These are phyloP conservation scores for Geotrichum klebahnii DNA, from an alignment of 1,139 yeast species.

Conservation along the genomic window DNA sequence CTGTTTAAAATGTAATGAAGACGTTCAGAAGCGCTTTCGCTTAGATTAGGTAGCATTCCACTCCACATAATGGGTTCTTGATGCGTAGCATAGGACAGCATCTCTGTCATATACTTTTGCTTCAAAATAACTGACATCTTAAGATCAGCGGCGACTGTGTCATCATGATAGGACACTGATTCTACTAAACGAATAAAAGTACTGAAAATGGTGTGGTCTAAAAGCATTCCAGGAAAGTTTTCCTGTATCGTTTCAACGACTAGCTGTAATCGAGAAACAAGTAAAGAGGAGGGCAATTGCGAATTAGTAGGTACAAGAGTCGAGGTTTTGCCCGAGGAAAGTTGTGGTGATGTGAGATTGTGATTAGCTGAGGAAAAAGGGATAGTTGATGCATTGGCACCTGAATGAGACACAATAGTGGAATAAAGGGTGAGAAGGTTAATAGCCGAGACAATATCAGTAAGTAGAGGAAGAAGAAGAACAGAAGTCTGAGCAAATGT, in stretches of 20 bases:
- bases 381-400: neutral
- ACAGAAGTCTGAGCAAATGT: constrained; percentile 47
- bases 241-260: constrained; percentile 47
- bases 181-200: constrained; percentile 45
- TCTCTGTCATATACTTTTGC: constrained; percentile 43
- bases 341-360: neutral
- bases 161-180: constrained; percentile 46
- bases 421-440: constrained; percentile 48
- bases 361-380: constrained; percentile 8
- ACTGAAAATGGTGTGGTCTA: constrained; percentile 47
- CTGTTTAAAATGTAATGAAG: constrained; percentile 16
- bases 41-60: constrained; percentile 26
- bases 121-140: constrained; percentile 43
- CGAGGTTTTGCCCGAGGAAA: constrained; percentile 4
- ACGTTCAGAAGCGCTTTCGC: constrained; percentile 23
- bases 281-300: neutral
- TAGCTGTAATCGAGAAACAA: constrained; percentile 30
- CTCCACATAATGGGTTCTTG: constrained; percentile 31
- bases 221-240: constrained; percentile 51
- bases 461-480: constrained; percentile 60
- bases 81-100: constrained; percentile 31
- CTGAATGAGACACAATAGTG: constrained; percentile 21
- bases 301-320: neutral
- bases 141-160: constrained; percentile 44
- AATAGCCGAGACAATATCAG: constrained; percentile 54